Evolutionary conservation across 768 basidiomycete species (phyloP), one percentile per base, ranked within the genome.

Genomic region (Tricholoma sp.): DNA sequence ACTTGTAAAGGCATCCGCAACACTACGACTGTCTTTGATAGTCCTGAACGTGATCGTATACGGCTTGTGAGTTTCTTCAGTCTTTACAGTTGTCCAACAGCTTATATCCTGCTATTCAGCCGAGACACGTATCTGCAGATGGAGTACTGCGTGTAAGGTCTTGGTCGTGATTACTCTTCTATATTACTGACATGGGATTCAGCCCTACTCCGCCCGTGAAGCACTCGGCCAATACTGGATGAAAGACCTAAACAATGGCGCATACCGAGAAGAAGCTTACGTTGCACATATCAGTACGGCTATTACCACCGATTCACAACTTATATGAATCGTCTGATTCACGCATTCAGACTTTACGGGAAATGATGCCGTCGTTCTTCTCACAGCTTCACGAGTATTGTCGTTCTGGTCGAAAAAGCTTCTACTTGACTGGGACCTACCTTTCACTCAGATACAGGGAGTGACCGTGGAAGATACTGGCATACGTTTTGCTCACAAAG

Each of bases 1-100:
- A 1, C 33, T 29, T 39, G 45, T 6, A 33, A 57, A 94, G 92
- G 96, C 28, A 96, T 99, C 60, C 86, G 97, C 45, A 99, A 99
- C 65, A 99, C 97, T 0, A 98, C 97, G 0, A 98, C 94, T 2
- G 96, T 98, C 2, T 99, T 98, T 59, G 97, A 98, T 68, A 90
- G 84, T 59, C 88, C 89, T 11, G 88, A 88, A 33, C 80, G 94
- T 54, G 96, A 98, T 65, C 86, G 95, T 17, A 82, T 89, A 42
- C 80, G 97, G 65, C 72, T 89, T 65, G 91, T 89, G 55, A 67
- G 85, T 72, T 8, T 20, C 9, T 54, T 29, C n/a, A 17, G 6
- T 2, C 8, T n/a, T 49, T 33, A 17, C 8, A 17, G 29, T 34
- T 3, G 28, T 33, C 33, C 6, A 24, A 17, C 32, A 6, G 17